Percentiles rank a stretch among this genome's conserved stretches.
These are phyloP conservation scores for Geotrichum bryndzae DNA, from an alignment of 1,139 yeast genomes.

Conservation along the genomic window DNA sequence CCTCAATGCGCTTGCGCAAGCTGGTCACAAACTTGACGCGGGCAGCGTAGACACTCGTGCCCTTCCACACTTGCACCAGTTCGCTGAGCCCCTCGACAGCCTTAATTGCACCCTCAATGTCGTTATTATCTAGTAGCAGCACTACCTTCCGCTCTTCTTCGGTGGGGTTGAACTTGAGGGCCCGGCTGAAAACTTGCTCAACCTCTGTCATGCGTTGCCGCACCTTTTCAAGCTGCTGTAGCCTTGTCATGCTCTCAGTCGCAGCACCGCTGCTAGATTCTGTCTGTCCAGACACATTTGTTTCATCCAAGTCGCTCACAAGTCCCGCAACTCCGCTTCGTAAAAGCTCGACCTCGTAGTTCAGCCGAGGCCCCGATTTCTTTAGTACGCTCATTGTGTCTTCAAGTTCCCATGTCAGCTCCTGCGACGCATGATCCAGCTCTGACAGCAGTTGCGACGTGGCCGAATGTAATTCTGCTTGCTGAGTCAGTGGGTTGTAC, in stretches of 20 bases:
- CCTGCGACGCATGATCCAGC: slow-evolving; percentile 33
- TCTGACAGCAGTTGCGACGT: slow-evolving; percentile 33
- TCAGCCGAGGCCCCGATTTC: slow-evolving; percentile 31
- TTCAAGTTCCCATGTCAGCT: slow-evolving; percentile 31
- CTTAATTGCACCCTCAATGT: slow-evolving; percentile 24
- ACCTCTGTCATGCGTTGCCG: slow-evolving; percentile 29
- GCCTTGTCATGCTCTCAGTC: slow-evolving; percentile 18
- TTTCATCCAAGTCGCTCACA: slow-evolving; percentile 24
- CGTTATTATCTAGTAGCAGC: slow-evolving; percentile 21
- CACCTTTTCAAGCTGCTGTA: slow-evolving; percentile 29
- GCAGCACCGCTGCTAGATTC: background rate
- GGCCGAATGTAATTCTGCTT: slow-evolving; percentile 31
- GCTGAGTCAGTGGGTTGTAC: slow-evolving; percentile 22
- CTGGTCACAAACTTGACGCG: slow-evolving; percentile 25
- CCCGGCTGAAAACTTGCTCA: slow-evolving; percentile 28
- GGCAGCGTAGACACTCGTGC: slow-evolving; percentile 25
- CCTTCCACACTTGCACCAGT: slow-evolving; percentile 31
- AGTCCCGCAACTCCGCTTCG: slow-evolving; percentile 31
- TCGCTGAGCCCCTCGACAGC: slow-evolving; percentile 23
- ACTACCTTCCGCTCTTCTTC: slow-evolving; percentile 25
- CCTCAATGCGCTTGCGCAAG: slow-evolving; percentile 27
- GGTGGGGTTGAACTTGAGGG: slow-evolving; percentile 21
- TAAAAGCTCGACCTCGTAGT: slow-evolving; percentile 35
- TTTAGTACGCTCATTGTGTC: slow-evolving; percentile 27
- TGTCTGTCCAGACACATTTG: slow-evolving; percentile 15